Evolutionary conservation across 257 asterid genomes (phyloP).

Genomic region (Orobanche coerulescens): DNA sequence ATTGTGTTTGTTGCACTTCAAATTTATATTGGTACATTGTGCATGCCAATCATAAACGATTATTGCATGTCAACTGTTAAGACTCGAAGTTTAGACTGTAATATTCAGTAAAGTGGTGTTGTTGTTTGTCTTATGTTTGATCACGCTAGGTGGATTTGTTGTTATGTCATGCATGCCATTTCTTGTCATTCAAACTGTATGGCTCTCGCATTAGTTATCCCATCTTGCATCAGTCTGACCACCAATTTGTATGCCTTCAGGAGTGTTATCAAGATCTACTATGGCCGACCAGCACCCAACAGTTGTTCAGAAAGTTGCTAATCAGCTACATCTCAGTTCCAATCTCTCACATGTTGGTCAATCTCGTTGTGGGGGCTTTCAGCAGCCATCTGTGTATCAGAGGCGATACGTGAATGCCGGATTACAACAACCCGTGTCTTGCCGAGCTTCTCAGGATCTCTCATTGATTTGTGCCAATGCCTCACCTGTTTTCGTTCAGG

Average conservation of each 20-base stretch:
- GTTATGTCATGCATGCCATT: too few relatives aligned
- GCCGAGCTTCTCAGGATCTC: constrained; percentile 21
- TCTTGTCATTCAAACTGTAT: neutral
- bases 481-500: constrained; percentile 34
- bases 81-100: neutral
- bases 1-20: neutral
- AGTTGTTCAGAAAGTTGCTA: constrained; percentile 23
- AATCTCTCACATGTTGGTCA: constrained; percentile 23
- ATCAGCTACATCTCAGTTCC: constrained; percentile 30
- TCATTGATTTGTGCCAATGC: constrained; percentile 28
- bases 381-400: constrained; percentile 22
- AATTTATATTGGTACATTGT: neutral
- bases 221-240: neutral
- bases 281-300: constrained; percentile 30
- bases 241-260: constrained; percentile 6
- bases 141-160: neutral
- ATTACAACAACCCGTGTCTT: constrained; percentile 19
- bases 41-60: neutral
- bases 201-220: too few relatives aligned
- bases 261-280: constrained; percentile 7
- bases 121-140: neutral
- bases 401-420: constrained; percentile 26
- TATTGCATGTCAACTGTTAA: neutral
- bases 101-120: neutral
- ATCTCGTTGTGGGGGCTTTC: constrained; percentile 21